Base-by-base conservation (phyloP, 225 moss, liverwort and hornwort species). In the Sphagnum tenellum region DNA sequence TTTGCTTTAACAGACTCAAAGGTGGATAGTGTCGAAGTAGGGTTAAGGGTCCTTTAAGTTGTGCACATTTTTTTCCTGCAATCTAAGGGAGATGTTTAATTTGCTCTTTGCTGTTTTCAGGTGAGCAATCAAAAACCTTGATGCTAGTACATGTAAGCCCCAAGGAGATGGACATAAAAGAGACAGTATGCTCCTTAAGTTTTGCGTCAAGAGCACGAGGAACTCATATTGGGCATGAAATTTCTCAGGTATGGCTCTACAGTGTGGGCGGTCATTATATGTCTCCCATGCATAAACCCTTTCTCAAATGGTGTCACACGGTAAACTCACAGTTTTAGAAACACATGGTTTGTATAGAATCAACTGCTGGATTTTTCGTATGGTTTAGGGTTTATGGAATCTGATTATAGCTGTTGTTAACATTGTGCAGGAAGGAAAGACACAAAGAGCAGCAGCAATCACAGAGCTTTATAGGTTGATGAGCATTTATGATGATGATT, bases 61-160 rank as follows among this genome's bases (percentile, higher is more conserved):
- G 29, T 29, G 29, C 29, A 29, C 29, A 29, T 29, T 29, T 29
- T 29, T 29, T 29, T 29, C 29, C 29, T 29, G 29, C 29, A 29
- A 29, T 29, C 29, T 29, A 1, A 29, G 0, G 29, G 29, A 29
- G 55, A 8, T 55, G n/a, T 8, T 55, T 55, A 55, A 8, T 1
- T 62, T 46, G n/a, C 57, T 45, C 44, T 50, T 5, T 64, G 62
- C 61, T 45, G 47, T 50, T 5, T 8, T 58, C 60, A 86, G 86
- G 86, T 63, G 77, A 77, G 63, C 64, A 82, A 68, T 82, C 86
- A 13, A 86, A 86, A 71, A 82, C 86, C 29, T 73, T 86, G 65
- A 86, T 86, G 86, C 75, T 86, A 55, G 86, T 86, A 67, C 86
- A 86, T 67, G 86, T 82, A 60, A 86, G 86, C 64, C 86, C 86